These are phyloP conservation scores for Phytopythium kandeliae DNA, from an alignment of 352 stramenopile species.

Conservation along the genomic window DNA sequence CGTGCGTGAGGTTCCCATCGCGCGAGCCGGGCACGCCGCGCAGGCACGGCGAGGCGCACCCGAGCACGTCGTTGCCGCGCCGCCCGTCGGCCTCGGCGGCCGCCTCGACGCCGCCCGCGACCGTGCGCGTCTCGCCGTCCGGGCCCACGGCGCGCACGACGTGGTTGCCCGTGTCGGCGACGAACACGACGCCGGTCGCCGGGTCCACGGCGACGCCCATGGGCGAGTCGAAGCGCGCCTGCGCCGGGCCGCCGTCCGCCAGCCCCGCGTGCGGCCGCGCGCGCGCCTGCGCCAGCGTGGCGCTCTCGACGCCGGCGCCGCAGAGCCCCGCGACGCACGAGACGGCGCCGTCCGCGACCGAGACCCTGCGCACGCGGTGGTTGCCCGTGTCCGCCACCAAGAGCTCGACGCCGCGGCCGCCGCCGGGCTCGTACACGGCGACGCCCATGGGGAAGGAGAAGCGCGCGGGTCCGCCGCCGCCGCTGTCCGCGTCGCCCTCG, in stretches of 20 bases:
- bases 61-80: constrained; percentile 60
- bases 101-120: constrained; percentile 53
- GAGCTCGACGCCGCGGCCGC: constrained; percentile 26
- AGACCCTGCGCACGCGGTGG: constrained; percentile 74
- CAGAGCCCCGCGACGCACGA: constrained; percentile 89
- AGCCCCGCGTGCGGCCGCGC: constrained; percentile 82
- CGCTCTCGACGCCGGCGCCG: constrained; percentile 59
- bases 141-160: constrained; percentile 84
- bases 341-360: constrained; percentile 51
- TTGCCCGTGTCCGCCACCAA: constrained; percentile 82
- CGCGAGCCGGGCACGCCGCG: constrained; percentile 80
- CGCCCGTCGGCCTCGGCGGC: constrained; percentile 62
- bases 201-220: constrained; percentile 81
- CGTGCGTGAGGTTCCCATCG: constrained; percentile 83
- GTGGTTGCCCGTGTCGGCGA: constrained; percentile 96
- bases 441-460: constrained; percentile 74
- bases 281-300: constrained; percentile 18
- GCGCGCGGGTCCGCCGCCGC: constrained; percentile 21
- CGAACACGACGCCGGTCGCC: constrained; percentile 82
- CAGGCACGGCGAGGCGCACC: constrained; percentile 88
- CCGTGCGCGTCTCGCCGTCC: constrained; percentile 51
- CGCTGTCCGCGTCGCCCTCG: constrained; percentile 42
- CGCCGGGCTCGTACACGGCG: constrained; percentile 39
- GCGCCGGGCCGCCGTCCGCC: constrained; percentile 73
- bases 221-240: constrained; percentile 90